Percentiles rank a stretch among this genome's conserved stretches.
These are phyloP conservation scores for Dendrocalamus sinicus DNA, from an alignment of 176 grass and related monocot species.

Conservation along the genomic window DNA sequence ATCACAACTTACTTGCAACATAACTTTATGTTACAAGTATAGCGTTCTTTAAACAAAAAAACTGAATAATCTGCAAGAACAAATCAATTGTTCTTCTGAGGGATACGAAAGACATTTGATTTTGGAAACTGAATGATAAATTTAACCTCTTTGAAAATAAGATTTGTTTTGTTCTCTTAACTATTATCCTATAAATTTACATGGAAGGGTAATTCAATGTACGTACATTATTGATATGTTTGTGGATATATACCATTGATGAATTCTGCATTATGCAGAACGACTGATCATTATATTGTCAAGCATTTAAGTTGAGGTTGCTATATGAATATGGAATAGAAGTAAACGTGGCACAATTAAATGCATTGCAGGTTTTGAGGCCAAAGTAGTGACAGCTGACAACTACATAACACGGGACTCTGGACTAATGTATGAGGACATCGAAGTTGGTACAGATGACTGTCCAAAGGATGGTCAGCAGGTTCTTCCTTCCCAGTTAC, in stretches of 20 bases:
- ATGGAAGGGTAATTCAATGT: neutral
- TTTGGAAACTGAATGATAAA: constrained; percentile 26
- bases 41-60: neutral
- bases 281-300: neutral
- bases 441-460: constrained; percentile 82
- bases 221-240: constrained; percentile 20
- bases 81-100: neutral
- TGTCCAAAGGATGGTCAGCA: constrained; percentile 98
- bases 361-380: constrained; percentile 78
- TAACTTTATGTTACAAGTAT: constrained; percentile 15
- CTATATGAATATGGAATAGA: neutral
- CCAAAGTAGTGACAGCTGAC: constrained; percentile 86
- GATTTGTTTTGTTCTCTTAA: constrained; percentile 11
- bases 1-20: neutral
- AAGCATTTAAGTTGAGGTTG: neutral
- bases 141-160: neutral
- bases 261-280: neutral
- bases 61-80: neutral
- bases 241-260: neutral
- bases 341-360: neutral
- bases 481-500: constrained; percentile 51
- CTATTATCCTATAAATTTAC: neutral
- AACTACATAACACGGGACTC: constrained; percentile 72
- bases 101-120: neutral
- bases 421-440: constrained; percentile 85